Conservation (phyloP, 2,329 filamentous ascomycete species). For the Penicillium palitans region DNA sequence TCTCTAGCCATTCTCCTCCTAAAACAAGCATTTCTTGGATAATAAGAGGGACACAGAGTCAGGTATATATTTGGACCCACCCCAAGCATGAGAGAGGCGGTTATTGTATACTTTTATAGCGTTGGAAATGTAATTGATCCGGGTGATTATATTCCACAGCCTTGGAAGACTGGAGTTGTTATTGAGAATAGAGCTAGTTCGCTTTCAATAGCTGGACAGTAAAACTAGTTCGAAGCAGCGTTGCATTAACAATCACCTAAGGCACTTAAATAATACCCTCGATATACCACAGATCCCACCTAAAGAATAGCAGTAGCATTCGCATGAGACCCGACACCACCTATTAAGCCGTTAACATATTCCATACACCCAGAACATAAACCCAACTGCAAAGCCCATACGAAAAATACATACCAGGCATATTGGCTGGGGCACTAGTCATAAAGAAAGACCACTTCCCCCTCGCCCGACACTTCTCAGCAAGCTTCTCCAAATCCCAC, state of each 20-base stretch:
- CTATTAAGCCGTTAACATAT: slow-evolving; percentile 17
- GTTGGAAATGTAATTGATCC: background rate
- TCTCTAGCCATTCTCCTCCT: background rate
- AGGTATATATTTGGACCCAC: background rate
- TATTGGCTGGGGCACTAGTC: slow-evolving; percentile 45
- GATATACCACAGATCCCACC: background rate
- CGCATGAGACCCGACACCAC: slow-evolving; percentile 36
- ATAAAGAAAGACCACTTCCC: slow-evolving; percentile 46
- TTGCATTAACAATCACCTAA: too few species aligned
- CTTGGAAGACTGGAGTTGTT: background rate
- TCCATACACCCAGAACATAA: background rate
- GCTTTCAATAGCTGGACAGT: background rate
- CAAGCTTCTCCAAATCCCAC: slow-evolving; percentile 46
- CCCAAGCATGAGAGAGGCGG: background rate
- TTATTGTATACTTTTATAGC: background rate
- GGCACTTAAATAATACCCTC: too few species aligned
- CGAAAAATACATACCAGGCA: slow-evolving; percentile 35
- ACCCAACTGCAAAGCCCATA: background rate
- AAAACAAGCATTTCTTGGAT: too few species aligned
- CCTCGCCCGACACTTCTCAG: slow-evolving; percentile 36
- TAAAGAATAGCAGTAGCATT: slow-evolving; percentile 39
- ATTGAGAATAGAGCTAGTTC: background rate
- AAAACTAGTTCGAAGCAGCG: too few species aligned
- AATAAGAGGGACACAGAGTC: too few species aligned
- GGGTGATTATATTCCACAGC: background rate